Percentiles rank a stretch among this genome's conserved stretches.
Evolutionary conservation across 2,329 filamentous ascomycete genomes (phyloP).

Genomic region (Ascochyta koolunga): DNA sequence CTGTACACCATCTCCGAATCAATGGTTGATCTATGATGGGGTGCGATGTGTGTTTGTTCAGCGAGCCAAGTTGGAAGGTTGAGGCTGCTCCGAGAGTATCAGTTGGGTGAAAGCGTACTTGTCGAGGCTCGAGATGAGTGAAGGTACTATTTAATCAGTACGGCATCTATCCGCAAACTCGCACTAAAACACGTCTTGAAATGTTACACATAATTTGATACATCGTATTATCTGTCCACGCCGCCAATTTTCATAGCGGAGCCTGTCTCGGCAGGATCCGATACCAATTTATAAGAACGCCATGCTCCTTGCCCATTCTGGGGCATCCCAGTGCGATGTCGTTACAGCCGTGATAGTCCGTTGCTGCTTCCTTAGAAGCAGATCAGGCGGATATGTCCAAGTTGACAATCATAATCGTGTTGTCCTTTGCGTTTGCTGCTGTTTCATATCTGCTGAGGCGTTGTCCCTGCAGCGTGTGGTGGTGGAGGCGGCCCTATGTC

Average conservation of each 20-base stretch:
- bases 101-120: neutral
- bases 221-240: slow-evolving; percentile 1
- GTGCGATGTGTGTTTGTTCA: neutral
- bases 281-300: slow-evolving; percentile 16
- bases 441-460: slow-evolving; percentile 35
- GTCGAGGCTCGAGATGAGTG: neutral
- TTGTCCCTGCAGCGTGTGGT: slow-evolving; percentile 38
- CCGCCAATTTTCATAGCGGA: slow-evolving; percentile 1
- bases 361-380: slow-evolving; percentile 7
- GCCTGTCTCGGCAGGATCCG: neutral
- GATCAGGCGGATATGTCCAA: neutral
- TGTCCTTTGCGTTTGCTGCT: neutral
- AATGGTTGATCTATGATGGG: neutral
- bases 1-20: neutral
- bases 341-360: slow-evolving; percentile 16
- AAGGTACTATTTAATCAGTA: neutral
- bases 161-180: neutral
- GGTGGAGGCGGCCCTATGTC: slow-evolving; percentile 33
- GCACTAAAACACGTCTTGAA: neutral
- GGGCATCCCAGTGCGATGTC: slow-evolving; percentile 12
- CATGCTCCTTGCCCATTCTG: slow-evolving; percentile 11
- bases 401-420: neutral
- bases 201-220: slow-evolving; percentile 14
- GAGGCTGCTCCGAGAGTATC: neutral
- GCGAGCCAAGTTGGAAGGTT: neutral